Evolutionary conservation across 2,329 filamentous ascomycete species (phyloP), one percentile per base, ranked within the genome.

Genomic region (Hypoxylon sp.): DNA sequence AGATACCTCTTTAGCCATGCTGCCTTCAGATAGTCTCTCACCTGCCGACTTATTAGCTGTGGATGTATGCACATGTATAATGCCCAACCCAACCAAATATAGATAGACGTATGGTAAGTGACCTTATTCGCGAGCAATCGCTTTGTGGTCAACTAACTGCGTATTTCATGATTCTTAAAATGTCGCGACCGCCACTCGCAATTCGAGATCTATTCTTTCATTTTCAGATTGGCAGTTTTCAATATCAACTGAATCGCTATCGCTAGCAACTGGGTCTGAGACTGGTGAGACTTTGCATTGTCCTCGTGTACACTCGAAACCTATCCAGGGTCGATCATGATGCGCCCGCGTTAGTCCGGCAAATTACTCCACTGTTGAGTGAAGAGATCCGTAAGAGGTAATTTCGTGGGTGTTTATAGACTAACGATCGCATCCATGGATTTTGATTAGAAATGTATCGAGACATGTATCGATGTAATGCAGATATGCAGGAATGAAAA

Each of bases 241-340:
- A 26, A 60, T 60, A 48, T 57, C 60, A 58, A 54, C 58, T 17
- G 50, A 63, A 55, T 46, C 37, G 39, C 44, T 52, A 37, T 65
- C 48, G 44, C 37, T 59, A 47, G 35, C 17, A 51, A 59, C 3
- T 63, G 48, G 29, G 47, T 63, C 66, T 63, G 54, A 66, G 65
- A 70, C 65, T 63, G 57, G 47, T 62, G 57, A 67, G 65, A 71
- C 59, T 66, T 54, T 66, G 68, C 68, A 71, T 71, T 68, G 62
- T 60, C 52, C 55, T 63, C 59, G 53, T 68, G 65, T 68, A 31
- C 61, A 66, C 54, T 70, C 68, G 64, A 71, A 71, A 71, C 66
- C 22, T 51, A 63, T 68, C 53, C 59, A 51, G 52, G 63, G 63
- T 63, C 67, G 67, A 70, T 72, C 64, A 67, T 44, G 62, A 64